phyloP scores from a whole-genome alignment of 306 rosid species.

The Trifolium subterraneum region DNA sequence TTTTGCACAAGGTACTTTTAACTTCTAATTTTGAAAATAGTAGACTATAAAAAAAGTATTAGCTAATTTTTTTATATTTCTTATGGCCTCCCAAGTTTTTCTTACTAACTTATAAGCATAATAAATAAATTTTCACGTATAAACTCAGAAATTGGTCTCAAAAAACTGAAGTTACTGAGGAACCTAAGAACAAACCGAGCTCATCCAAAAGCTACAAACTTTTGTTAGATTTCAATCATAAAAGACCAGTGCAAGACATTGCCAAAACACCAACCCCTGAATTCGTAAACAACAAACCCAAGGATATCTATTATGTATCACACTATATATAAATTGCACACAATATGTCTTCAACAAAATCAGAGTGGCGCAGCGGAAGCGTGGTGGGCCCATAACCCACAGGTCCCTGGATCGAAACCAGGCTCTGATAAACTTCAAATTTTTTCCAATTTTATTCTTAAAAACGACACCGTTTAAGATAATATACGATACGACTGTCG shows the following conservation, averaged over 20 bases:
- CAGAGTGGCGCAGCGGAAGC: conserved; percentile 38
- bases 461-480: too few relatives aligned
- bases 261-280: neutral
- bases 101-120: neutral
- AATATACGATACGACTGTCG: too few relatives aligned
- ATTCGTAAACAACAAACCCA: neutral
- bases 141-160: neutral
- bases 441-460: too few relatives aligned
- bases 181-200: neutral
- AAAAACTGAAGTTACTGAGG: neutral
- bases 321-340: too few relatives aligned
- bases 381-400: conserved; percentile 39
- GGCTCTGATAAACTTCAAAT: neutral
- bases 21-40: too few relatives aligned
- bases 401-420: conserved; percentile 30
- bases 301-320: too few relatives aligned
- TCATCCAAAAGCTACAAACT: neutral
- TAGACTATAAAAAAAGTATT: too few relatives aligned
- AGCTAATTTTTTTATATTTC: too few relatives aligned
- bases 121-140: neutral
- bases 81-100: too few relatives aligned
- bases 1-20: too few relatives aligned
- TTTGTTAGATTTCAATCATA: neutral
- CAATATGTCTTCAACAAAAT: neutral
- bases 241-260: neutral